A percentile compares a stretch with the other conserved stretches of the same genome.
Conservation (phyloP, 495 filamentous ascomycete genomes). For the Neohortaea acidophila region DNA sequence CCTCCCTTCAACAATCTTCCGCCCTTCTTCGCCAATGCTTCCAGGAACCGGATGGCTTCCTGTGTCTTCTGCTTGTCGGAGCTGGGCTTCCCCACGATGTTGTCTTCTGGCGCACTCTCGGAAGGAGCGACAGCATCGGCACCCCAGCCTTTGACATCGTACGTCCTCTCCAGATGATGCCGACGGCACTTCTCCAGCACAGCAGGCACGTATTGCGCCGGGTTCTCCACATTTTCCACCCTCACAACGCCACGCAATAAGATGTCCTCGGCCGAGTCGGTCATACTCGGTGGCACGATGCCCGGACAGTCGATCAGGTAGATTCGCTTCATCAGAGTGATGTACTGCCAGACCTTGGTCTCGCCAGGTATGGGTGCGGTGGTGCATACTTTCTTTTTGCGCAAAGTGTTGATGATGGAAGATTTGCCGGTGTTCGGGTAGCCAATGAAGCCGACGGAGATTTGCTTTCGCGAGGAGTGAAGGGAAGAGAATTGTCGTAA, state of each 20-base stretch:
- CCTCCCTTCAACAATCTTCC: conserved; percentile 76
- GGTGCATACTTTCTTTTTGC: conserved; percentile 81
- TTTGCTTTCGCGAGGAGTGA: conserved; percentile 79
- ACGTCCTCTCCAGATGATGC: conserved; percentile 83
- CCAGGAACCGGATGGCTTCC: conserved; percentile 66
- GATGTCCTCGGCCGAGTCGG: conserved; percentile 73
- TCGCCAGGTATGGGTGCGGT: conserved; percentile 93
- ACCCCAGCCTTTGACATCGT: conserved; percentile 59
- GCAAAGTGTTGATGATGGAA: conserved; percentile 31
- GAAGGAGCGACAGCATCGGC: neutral
- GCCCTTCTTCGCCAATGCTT: conserved; percentile 72
- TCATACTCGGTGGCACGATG: conserved; percentile 73
- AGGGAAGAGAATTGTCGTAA: conserved; percentile 78
- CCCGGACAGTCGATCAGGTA: conserved; percentile 96
- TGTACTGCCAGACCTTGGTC: conserved; percentile 96
- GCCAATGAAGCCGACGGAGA: conserved; percentile 30
- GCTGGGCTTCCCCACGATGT: conserved; percentile 6
- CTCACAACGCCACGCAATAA: conserved; percentile 83
- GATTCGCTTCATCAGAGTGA: conserved; percentile 91
- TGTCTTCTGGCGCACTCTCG: neutral
- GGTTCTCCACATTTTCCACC: conserved; percentile 88
- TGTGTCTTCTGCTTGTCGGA: conserved; percentile 20
- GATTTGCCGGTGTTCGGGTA: conserved; percentile 32
- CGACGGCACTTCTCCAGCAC: conserved; percentile 64
- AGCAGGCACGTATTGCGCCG: conserved; percentile 84